A percentile compares a stretch with the other conserved stretches of the same genome.
Evolutionary conservation across 2,329 filamentous ascomycete genomes (phyloP).

Genomic region (Stachybotrys chartarum): DNA sequence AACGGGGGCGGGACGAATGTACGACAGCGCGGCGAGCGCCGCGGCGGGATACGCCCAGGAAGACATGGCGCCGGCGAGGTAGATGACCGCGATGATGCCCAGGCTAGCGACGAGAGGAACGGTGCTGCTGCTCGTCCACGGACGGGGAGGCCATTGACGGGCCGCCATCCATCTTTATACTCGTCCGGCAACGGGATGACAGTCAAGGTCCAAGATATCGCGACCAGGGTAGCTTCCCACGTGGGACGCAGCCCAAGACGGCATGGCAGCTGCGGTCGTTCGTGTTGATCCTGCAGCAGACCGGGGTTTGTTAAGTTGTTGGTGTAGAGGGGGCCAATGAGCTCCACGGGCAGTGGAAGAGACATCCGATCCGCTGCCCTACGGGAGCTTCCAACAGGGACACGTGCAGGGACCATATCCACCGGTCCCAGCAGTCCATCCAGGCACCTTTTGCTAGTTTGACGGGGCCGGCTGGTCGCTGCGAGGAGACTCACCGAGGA

Average conservation of each 20-base stretch:
- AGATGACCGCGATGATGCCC: neutral
- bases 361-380: neutral
- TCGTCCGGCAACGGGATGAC: neutral
- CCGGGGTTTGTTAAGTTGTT: neutral
- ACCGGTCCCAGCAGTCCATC: neutral
- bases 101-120: neutral
- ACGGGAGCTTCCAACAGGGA: neutral
- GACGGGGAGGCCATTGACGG: neutral
- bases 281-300: neutral
- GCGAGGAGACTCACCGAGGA: too few species aligned
- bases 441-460: neutral
- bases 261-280: neutral
- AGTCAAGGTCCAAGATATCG: too few species aligned
- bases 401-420: neutral
- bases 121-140: neutral
- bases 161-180: constrained; percentile 1
- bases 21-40: neutral
- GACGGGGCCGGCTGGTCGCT: neutral
- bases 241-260: neutral
- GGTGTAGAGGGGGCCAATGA: too few species aligned
- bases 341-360: too few species aligned
- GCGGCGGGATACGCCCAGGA: neutral
- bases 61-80: neutral
- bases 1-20: neutral
- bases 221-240: neutral